These are phyloP conservation scores for Glonium stellatum DNA, from an alignment of 495 filamentous ascomycete species.

Conservation along the genomic window DNA sequence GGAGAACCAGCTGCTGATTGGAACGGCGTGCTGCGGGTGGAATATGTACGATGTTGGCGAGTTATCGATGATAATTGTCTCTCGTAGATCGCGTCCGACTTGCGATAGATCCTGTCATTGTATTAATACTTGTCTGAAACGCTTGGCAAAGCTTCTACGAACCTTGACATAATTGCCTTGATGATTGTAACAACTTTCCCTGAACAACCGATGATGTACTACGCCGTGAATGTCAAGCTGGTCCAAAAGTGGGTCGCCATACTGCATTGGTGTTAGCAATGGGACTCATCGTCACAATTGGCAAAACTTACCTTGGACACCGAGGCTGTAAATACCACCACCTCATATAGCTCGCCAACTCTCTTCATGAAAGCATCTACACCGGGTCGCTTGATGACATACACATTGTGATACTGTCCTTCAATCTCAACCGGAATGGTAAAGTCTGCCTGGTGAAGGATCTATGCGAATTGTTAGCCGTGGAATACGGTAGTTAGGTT, in stretches of 20 bases:
- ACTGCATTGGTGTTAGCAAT: slow-evolving; percentile 46
- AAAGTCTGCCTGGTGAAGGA: slow-evolving; percentile 96
- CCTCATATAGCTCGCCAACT: slow-evolving; percentile 94
- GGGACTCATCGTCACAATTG: neutral
- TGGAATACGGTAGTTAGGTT: neutral
- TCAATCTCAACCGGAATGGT: slow-evolving; percentile 99
- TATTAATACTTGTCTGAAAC: neutral
- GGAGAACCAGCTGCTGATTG: slow-evolving; percentile 99
- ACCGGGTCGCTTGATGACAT: slow-evolving; percentile 96
- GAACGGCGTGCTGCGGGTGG: slow-evolving; percentile 97
- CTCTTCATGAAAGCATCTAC: slow-evolving; percentile 99
- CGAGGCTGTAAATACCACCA: slow-evolving; percentile 97
- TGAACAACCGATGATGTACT: slow-evolving; percentile 92
- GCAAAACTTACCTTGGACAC: slow-evolving; percentile 77
- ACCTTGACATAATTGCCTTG: slow-evolving; percentile 99
- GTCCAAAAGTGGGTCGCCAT: slow-evolving; percentile 92
- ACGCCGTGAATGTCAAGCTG: slow-evolving; percentile 97
- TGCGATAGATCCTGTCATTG: slow-evolving; percentile 72
- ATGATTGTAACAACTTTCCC: slow-evolving; percentile 98
- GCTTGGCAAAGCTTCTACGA: slow-evolving; percentile 19
- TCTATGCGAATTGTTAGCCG: slow-evolving; percentile 49
- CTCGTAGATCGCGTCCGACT: slow-evolving; percentile 88
- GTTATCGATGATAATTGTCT: slow-evolving; percentile 99
- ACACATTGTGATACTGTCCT: slow-evolving; percentile 98
- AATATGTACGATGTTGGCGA: slow-evolving; percentile 99